These are phyloP conservation scores for Plasmodium relictum DNA, from an alignment of 169 alveolate species.

Conservation along the genomic window DNA sequence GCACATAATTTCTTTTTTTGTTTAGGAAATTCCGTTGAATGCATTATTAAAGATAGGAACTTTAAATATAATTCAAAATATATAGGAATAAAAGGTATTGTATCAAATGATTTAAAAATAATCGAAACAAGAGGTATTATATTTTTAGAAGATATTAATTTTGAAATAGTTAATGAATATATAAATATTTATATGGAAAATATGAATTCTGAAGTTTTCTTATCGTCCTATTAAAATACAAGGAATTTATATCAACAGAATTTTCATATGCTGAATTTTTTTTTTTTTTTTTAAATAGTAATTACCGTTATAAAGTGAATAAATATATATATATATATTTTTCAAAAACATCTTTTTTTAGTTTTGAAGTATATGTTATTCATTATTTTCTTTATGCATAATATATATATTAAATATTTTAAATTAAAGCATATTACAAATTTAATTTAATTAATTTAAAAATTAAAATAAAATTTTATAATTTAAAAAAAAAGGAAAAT, in stretches of 20 bases:
- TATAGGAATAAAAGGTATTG: conserved; percentile 70
- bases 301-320: neutral
- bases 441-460: too few relatives aligned
- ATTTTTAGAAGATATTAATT: conserved; percentile 54
- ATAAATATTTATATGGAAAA: conserved; percentile 51
- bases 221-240: conserved; percentile 31
- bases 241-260: neutral
- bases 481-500: too few relatives aligned
- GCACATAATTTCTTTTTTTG: neutral
- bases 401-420: too few relatives aligned
- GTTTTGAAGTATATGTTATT: too few relatives aligned
- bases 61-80: conserved; percentile 16
- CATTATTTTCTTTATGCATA: too few relatives aligned
- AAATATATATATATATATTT: too few relatives aligned
- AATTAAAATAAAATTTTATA: too few relatives aligned
- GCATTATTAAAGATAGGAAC: conserved; percentile 23
- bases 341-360: too few relatives aligned
- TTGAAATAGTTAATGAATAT: conserved; percentile 69
- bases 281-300: neutral
- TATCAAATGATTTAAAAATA: conserved; percentile 63
- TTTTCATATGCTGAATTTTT: neutral
- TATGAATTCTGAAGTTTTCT: conserved; percentile 53
- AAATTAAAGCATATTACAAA: too few relatives aligned
- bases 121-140: conserved; percentile 59
- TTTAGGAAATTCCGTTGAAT: conserved; percentile 56